Evolutionary conservation across 371 early-diverging fungal genomes (phyloP), one percentile per base, ranked within the genome.

Genomic region (Blyttiomyces sp.): DNA sequence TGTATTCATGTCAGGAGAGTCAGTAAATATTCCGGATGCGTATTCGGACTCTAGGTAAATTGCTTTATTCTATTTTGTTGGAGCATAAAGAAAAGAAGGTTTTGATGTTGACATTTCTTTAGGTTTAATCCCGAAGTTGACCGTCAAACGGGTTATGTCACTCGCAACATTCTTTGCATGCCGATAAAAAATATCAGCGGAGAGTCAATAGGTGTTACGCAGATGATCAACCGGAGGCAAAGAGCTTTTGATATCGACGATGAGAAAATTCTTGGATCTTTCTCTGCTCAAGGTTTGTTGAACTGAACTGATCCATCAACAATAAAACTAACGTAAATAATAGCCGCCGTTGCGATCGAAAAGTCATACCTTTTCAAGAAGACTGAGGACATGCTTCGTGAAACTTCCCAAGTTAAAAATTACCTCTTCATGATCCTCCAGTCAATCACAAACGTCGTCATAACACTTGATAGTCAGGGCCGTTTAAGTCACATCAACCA

Each of bases 341-440:
- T 53, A 75, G 78, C 78, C 36, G 78, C 78, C 35, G 73, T 73
- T 19, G 70, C 78, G 9, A 77, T 77, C 45, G 77, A 77, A 54
- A 74, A 74, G 43, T 72, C 74, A 6, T 52, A 68, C 49, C 62
- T 75, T 21, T 73, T 72, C 60, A 70, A 68, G 43, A 66, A 70
- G 51, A 63, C 66, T 9, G 66, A 71, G 39, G 74, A 71, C 43
- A 72, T 66, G 66, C 71, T 68, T 6, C 51, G 59, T 5, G 63
- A 62, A 53, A 63, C 68, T 21, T 43, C 39, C 21, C 57, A 68
- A 36, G 53, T 63, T 48, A 68, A 70, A 30, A 70, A 59, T 56
- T 75, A 78, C 46, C 63, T 75, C 30, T 66, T 64, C 50, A 61
- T 66, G 61, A 72, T 78, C 42, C 64, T 78, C 46, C 64, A 62